These are phyloP conservation scores for Neurospora africana DNA, from an alignment of 495 filamentous ascomycete species.

Conservation along the genomic window DNA sequence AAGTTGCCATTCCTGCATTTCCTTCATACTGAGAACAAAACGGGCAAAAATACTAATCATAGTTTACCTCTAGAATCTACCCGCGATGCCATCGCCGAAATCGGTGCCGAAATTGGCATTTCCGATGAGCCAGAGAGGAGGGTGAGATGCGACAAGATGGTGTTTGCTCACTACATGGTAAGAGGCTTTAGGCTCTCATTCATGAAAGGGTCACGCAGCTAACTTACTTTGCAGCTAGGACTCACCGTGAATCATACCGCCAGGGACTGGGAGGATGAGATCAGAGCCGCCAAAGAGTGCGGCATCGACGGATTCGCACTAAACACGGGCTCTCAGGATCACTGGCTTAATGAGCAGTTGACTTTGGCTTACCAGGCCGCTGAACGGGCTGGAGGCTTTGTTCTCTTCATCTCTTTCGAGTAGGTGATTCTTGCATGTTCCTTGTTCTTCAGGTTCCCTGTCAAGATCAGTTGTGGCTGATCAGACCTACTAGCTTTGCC, in stretches of 20 bases:
- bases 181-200: not conserved
- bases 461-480: not conserved
- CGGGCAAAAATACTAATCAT: not conserved
- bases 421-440: slow-evolving; percentile 1
- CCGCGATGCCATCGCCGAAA: not conserved
- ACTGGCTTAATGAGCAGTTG: slow-evolving; percentile 39
- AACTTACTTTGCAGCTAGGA: slow-evolving; percentile 22
- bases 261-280: slow-evolving; percentile 49
- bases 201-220: not conserved
- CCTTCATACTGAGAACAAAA: not conserved
- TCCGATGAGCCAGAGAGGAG: not conserved
- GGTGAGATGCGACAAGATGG: not conserved
- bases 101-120: not conserved
- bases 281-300: slow-evolving; percentile 45
- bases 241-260: slow-evolving; percentile 31
- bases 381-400: slow-evolving; percentile 40
- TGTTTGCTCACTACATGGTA: slow-evolving; percentile 40
- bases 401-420: slow-evolving; percentile 62
- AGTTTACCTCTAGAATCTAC: not conserved
- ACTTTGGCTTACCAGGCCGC: slow-evolving; percentile 46
- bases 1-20: not conserved
- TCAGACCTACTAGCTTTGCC: slow-evolving; percentile 21
- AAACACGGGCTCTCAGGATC: slow-evolving; percentile 49
- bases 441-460: not conserved
- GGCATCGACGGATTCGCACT: slow-evolving; percentile 66